A percentile compares a stretch with the other conserved stretches of the same genome.
These are phyloP conservation scores for Boletus eberwhitei DNA, from an alignment of 768 basidiomycete species.

Conservation along the genomic window DNA sequence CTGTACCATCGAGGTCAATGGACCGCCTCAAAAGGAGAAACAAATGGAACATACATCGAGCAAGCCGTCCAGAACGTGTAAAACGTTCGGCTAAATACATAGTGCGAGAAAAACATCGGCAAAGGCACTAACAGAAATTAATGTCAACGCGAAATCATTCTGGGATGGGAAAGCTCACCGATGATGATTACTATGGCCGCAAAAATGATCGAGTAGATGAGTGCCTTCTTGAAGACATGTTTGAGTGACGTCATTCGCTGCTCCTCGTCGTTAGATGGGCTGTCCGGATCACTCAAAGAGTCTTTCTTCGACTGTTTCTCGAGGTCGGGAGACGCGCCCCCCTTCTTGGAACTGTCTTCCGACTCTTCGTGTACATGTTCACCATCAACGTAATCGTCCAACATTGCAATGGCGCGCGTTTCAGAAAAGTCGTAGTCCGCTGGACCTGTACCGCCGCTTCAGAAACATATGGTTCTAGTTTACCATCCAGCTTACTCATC, in stretches of 20 bases:
- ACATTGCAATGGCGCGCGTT: conserved; percentile 34
- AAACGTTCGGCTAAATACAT: conserved; percentile 35
- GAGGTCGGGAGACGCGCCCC: conserved; percentile 4
- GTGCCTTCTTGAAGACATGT: conserved; percentile 32
- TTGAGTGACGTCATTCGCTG: conserved; percentile 18
- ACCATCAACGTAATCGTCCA: conserved; percentile 17
- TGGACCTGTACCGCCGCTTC: conserved; percentile 22
- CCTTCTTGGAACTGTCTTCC: not conserved
- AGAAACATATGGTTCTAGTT: not conserved
- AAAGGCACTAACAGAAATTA: conserved; percentile 31
- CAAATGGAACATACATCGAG: conserved; percentile 31
- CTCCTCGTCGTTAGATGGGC: conserved; percentile 2
- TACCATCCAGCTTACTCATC: conserved; percentile 25
- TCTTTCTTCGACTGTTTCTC: conserved; percentile 13
- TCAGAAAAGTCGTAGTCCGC: conserved; percentile 38
- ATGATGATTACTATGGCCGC: conserved; percentile 35
- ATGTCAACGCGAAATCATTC: not conserved
- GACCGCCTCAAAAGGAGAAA: not conserved
- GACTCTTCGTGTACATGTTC: not conserved
- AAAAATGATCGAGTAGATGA: conserved; percentile 32
- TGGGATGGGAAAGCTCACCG: conserved; percentile 16
- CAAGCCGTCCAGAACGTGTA: conserved; percentile 39
- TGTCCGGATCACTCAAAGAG: not conserved
- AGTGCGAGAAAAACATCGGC: conserved; percentile 39
- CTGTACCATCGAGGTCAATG: conserved; percentile 15